Base-by-base conservation (phyloP, 768 basidiomycete genomes). In the Agaricus sinodeliciosus region DNA sequence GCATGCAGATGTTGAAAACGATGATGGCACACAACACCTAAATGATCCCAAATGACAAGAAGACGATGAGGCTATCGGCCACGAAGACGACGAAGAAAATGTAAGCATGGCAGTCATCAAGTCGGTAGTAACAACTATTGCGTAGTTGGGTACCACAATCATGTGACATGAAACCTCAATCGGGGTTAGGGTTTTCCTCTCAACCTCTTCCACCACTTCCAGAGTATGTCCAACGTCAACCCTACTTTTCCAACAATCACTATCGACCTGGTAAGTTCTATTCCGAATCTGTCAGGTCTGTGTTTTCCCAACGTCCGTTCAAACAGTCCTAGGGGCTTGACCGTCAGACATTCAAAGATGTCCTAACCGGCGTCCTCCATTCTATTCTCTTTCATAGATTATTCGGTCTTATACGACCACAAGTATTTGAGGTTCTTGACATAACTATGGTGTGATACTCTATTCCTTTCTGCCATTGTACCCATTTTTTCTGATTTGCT, bases 321-420 rank as follows among this genome's bases (percentile, higher is more conserved):
- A 16, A 22, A 25, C 19, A 47, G 40, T 55, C 34, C 47, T 57
- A 90, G 89, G 73, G 81, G 42, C 72, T 91, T 46, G 90, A 91
- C 65, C 79, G 89, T 22, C 77, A 75, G 46, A 83, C 78, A 15
- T 77, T 80, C 35, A 85, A 82, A 65, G 89, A 91, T 58, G 86
- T 85, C 41, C 76, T 92, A 5, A 78, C 76, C 50, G 89, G 81
- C 3, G 72, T 90, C 48, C 75, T 93, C n/a, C 90, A 92, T 60
- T 74, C 87, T 0, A 85, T 92, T 44, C 71, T 92, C 13, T 92
- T 93, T 63, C 90, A 93, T 62, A 79, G 90, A 7, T 72, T 90
- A 16, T 89, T 92, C 62, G 90, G 90, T 3, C 82, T 80, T 0
- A 77, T 92, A 40, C 88, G 84, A 58, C 85, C 90, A 0, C 78